phyloP scores from a whole-genome alignment of 768 basidiomycete genomes.

The Boletus sp. region DNA sequence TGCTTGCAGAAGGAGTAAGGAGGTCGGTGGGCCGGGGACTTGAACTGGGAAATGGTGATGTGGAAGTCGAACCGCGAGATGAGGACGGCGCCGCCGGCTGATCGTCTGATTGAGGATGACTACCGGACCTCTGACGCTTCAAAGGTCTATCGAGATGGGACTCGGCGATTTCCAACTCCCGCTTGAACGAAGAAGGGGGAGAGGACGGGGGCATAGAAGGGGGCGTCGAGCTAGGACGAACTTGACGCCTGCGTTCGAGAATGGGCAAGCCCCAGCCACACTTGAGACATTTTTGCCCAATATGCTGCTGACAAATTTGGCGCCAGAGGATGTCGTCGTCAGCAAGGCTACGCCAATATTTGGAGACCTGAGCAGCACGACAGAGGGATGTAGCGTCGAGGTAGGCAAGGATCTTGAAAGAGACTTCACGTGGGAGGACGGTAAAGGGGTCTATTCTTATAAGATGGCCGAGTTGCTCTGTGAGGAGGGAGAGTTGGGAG shows the following conservation, averaged over 20 bases:
- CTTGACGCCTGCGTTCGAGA: slow-evolving; percentile 67
- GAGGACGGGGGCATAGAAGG: slow-evolving; percentile 34
- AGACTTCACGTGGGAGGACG: slow-evolving; percentile 87
- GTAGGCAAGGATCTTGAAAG: slow-evolving; percentile 80
- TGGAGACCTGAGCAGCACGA: slow-evolving; percentile 88
- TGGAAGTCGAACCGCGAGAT: slow-evolving; percentile 16
- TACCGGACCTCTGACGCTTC: slow-evolving; percentile 48
- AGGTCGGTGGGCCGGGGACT: slow-evolving; percentile 8
- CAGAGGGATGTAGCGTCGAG: slow-evolving; percentile 93
- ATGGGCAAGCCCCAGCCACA: slow-evolving; percentile 98
- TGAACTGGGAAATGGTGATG: slow-evolving; percentile 5
- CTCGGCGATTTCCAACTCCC: slow-evolving; percentile 36
- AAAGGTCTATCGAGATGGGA: slow-evolving; percentile 34
- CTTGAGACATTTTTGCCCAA: slow-evolving; percentile 93
- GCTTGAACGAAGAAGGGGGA: slow-evolving; percentile 35
- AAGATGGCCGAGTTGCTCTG: slow-evolving; percentile 86
- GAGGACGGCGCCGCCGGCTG: slow-evolving; percentile 2
- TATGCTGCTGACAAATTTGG: slow-evolving; percentile 97
- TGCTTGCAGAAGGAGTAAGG: slow-evolving; percentile 35
- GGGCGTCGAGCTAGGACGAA: slow-evolving; percentile 40
- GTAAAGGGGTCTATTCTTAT: slow-evolving; percentile 95
- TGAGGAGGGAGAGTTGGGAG: slow-evolving; percentile 93
- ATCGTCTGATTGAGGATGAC: not conserved
- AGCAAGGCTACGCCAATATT: slow-evolving; percentile 81
- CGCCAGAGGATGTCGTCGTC: slow-evolving; percentile 97